Conservation (phyloP, 208 protist genomes). For the Polymyxa betae region DNA sequence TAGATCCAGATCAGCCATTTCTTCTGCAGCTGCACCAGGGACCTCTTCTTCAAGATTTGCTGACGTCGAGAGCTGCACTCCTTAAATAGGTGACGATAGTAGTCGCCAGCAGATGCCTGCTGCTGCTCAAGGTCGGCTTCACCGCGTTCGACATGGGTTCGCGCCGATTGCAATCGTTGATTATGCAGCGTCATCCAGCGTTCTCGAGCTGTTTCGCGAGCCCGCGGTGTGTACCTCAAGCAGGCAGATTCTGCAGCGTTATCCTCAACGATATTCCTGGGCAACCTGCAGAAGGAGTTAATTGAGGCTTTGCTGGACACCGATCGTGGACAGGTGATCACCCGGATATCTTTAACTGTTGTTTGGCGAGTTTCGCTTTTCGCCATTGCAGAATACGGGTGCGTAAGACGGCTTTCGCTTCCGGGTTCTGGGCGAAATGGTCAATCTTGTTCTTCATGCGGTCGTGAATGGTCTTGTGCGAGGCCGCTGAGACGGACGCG, state of each 20-base stretch:
- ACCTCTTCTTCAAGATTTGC: background rate
- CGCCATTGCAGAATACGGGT: background rate
- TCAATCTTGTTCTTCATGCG: background rate
- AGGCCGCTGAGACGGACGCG: background rate
- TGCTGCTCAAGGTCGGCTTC: background rate
- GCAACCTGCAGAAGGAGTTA: background rate
- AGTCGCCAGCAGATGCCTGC: background rate
- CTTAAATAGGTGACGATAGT: background rate
- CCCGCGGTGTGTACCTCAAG: background rate
- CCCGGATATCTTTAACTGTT: background rate
- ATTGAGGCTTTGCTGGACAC: background rate
- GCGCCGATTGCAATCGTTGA: background rate
- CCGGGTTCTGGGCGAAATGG: background rate
- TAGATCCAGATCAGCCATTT: conserved; percentile 37
- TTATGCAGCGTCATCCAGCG: background rate
- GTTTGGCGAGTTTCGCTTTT: background rate
- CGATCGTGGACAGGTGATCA: background rate
- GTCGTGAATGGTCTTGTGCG: conserved; percentile 38
- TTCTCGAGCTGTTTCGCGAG: background rate
- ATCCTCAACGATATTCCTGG: conserved; percentile 25
- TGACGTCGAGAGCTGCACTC: background rate
- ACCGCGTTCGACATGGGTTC: background rate
- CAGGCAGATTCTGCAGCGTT: background rate
- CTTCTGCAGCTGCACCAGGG: background rate
- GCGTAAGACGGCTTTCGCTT: background rate